Evolutionary conservation across 306 rosid genomes (phyloP), one percentile per base, ranked within the genome.

Genomic region (Cyamopsis tetragonoloba): DNA sequence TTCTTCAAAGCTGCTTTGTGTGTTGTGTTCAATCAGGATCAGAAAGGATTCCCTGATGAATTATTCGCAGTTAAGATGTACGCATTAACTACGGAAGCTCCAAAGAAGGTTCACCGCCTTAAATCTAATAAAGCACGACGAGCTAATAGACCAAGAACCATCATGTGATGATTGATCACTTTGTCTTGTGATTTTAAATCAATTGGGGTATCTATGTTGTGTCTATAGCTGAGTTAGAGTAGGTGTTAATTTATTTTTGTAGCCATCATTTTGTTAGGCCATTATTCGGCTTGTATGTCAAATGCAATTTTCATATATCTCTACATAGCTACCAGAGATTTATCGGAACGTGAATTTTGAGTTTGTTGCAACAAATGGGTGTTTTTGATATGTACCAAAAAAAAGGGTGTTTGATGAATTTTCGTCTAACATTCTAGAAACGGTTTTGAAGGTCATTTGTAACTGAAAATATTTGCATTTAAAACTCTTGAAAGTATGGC

Each of bases 61-160:
- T 72, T 93, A 65, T 93, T 90, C 57, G 84, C 95, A 4, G 99
- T 93, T 74, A 93, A 90, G 86, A 93, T 90, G 84, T 90, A 93
- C 71, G 99, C 96, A 37, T 79, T 93, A 76, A 80, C 80, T 17
- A 80, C 85, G 0, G 96, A 93, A 0, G 49, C 66, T 68, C 96
- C 95, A 13, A 90, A 80, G 88, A 85, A 72, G 89, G 74, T 65
- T 58, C 80, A 60, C 24, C 77, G 76, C 11, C 24, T 80, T 32
- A 86, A 78, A 82, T 84, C 87, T 62, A 86, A 85, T 62, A 86
- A 85, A 72, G 74, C 60, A 70, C 74, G 71, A 53, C 68, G 80
- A 59, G 86, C 81, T 57, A 89, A 93, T 71, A 84, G 85, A 75
- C 98, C 98, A 27, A 24, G 82, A 73, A 81, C 83, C 73, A 93